phyloP scores from a whole-genome alignment of 768 basidiomycete species.

The Hericium coralloides region DNA sequence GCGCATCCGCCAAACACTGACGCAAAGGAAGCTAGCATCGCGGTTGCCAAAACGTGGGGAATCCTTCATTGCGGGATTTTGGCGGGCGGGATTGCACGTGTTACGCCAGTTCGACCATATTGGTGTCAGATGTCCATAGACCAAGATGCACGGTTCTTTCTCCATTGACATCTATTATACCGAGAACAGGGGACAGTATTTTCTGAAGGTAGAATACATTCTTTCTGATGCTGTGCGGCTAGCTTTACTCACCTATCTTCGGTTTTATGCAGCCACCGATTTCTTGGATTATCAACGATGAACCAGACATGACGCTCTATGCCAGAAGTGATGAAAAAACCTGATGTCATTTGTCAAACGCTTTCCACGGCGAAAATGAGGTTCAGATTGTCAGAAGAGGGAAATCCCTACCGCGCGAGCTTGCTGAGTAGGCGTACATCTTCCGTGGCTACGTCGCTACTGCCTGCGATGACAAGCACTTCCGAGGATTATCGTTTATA shows the following conservation, averaged over 20 bases:
- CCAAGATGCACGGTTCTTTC: slow-evolving; percentile 9
- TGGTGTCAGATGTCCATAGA: background rate
- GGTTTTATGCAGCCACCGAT: background rate
- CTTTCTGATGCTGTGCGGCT: background rate
- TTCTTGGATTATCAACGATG: too few species aligned
- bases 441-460: too few species aligned
- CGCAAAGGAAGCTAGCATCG: background rate
- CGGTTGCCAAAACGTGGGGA: background rate
- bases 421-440: too few species aligned
- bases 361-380: too few species aligned
- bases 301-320: too few species aligned
- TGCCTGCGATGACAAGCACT: too few species aligned
- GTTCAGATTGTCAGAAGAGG: too few species aligned
- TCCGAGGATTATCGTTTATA: too few species aligned
- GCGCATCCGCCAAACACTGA: background rate
- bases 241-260: too few species aligned
- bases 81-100: background rate
- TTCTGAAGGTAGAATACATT: slow-evolving; percentile 5
- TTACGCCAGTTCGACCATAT: background rate
- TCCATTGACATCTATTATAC: slow-evolving; percentile 15
- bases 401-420: too few species aligned
- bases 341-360: too few species aligned
- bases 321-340: too few species aligned
- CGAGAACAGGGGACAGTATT: slow-evolving; percentile 11
- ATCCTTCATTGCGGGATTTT: background rate